phyloP scores from a whole-genome alignment of 179 eudicot species.

The Beta corolliflora region DNA sequence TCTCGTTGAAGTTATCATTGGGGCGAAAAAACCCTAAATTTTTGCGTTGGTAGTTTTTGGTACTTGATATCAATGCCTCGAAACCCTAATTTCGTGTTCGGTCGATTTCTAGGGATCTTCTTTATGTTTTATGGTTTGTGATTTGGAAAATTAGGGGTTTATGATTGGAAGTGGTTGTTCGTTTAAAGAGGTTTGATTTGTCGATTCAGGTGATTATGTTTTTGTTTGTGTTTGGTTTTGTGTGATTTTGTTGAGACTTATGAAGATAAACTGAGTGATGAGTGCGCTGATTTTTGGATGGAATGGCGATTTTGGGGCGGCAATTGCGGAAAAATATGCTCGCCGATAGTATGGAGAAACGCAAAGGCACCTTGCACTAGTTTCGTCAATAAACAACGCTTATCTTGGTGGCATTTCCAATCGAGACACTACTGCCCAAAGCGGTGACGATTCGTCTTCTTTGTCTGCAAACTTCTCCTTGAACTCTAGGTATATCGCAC shows the following conservation, averaged over 20 bases:
- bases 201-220: too few species aligned
- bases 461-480: constrained; percentile 61
- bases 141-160: constrained; percentile 28
- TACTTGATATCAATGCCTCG: constrained; percentile 26
- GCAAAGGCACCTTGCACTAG: too few species aligned
- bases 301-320: neutral
- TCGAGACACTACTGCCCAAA: too few species aligned
- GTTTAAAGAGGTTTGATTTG: too few species aligned
- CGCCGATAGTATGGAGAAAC: too few species aligned
- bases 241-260: neutral
- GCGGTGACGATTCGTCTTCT: constrained; percentile 59
- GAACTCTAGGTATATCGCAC: constrained; percentile 58
- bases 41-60: constrained; percentile 1
- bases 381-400: too few species aligned
- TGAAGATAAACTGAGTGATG: neutral
- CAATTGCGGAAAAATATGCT: constrained; percentile 41
- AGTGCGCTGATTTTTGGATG: too few species aligned
- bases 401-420: too few species aligned
- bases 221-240: constrained; percentile 8
- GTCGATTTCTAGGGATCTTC: constrained; percentile 18
- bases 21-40: constrained; percentile 38
- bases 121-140: neutral
- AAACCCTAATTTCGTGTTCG: neutral
- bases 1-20: too few species aligned
- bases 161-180: neutral